phyloP scores from a whole-genome alignment of 345 rosid genomes.

The Gossypium mustelinum region DNA sequence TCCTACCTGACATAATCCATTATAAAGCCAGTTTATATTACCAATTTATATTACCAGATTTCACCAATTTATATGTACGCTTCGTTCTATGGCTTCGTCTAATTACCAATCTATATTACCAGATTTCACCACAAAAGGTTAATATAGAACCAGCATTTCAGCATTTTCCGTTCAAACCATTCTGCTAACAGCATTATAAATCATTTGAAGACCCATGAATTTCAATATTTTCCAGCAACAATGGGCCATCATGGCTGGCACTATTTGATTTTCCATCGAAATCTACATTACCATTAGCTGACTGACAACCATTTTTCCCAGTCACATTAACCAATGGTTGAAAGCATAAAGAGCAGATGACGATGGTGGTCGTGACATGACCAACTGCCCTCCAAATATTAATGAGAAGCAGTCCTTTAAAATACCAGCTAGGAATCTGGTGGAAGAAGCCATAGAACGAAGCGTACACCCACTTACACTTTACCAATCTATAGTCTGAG shows the following conservation, averaged over 20 bases:
- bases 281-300: neutral
- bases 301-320: neutral
- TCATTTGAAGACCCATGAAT: neutral
- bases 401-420: conserved; percentile 5
- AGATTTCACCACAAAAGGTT: neutral
- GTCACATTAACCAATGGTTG: conserved; percentile 7
- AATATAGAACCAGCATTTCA: neutral
- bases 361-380: conserved; percentile 13
- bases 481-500: neutral
- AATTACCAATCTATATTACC: neutral
- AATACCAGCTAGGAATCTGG: neutral
- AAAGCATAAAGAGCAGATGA: conserved; percentile 8
- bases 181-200: neutral
- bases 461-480: neutral
- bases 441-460: neutral
- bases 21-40: neutral
- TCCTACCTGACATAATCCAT: neutral
- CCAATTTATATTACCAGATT: neutral
- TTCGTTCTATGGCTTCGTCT: neutral
- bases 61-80: neutral
- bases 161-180: neutral
- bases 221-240: neutral
- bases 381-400: conserved; percentile 8
- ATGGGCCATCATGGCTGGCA: neutral
- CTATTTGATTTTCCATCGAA: neutral